Base-by-base conservation (phyloP, 1,284 basidiomycete genomes). In the Cryptococcus sp. region DNA sequence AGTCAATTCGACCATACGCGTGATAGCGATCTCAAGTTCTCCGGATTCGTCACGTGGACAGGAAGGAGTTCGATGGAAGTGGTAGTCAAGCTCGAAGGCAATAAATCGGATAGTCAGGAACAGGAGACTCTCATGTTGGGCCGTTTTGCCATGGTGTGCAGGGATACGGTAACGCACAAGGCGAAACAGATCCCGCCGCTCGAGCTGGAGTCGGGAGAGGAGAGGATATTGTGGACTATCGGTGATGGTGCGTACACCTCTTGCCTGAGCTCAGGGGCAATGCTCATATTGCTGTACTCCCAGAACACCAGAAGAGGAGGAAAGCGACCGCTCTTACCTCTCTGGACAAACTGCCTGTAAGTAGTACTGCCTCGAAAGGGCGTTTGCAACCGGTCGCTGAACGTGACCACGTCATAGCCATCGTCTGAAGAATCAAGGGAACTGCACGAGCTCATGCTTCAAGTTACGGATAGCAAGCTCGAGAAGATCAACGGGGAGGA, bases 81-180 rank as follows among this genome's bases (percentile, higher is more conserved):
- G 25, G 88, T 85, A 2, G 87, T 91, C 39, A 88, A 87, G 70
- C 89, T 91, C 86, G 88, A 91, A 70, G 85, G 19, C 70, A 88
- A 41, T 79, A 81, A 41, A 19, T 10, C 27, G 23, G 46, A 46
- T 17, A 76, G 77, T 5, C 51, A 55, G 5, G 80, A 85, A 64
- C 89, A 54, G 87, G 88, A 87, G 69, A 64, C 80, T 59, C 53
- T 68, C 38, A 61, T 65, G 68, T 58, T 73, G 19, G 86, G 86
- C 25, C 82, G 86, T 15, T 88, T 91, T 77, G 87, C 87, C 0
- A 91, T 91, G 90, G 89, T 91, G 5, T 90, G 88, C 70, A 81
- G 89, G 61, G 86, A 91, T 70, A 83, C 87, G 2, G 76, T 77
- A 45, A 89, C 87, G 0, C 85, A 87, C 65, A 83, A 82, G 57